Base-by-base conservation (phyloP, 2,329 filamentous ascomycete species). In the Penicillium sp. region DNA sequence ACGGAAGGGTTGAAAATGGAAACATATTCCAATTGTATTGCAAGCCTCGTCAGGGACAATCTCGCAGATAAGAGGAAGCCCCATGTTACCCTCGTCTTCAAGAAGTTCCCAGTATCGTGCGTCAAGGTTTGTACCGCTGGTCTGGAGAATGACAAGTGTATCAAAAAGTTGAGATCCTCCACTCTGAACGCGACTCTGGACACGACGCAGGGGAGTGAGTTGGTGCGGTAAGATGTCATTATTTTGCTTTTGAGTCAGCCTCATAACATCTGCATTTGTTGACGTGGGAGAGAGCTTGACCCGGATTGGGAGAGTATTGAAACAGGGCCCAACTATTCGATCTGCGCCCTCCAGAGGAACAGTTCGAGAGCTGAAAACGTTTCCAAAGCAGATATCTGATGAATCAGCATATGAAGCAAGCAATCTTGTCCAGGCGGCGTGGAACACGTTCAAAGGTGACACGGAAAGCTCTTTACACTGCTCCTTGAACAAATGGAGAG, bases 251-350 rank as follows among this genome's bases (percentile, higher is more conserved):
- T 89, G 83, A 2, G 87, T 72, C 2, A 68, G 60, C 41, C 76
- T 77, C 17, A 84, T 66, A 8, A 89, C 59, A 4, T 81, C 75
- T 0, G 72, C 53, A 41, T 82, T 81, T 11, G 73, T 75, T 1
- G 62, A 68, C 2, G 60, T 60, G 2, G 59, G 58, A 1, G 72
- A 65, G 7, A 86, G 45, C 20, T 79, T 66, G 11, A 80, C 67
- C 17, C 87, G 78, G 2, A 89, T 59, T 0, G 90, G 88, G 9
- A 95, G 67, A 0, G 90, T 94, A 58, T 95, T 96, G 72, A 96
- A 95, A 60, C 88, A 94, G 0, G 90, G 90, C 0, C 87, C 88
- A n/a, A 94, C 78, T 4, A 95, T 76, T 3, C 75, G 71, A 25
- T 90, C 81, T 8, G 91, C 71, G 0, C 76, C 78, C 4, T 84